Base-by-base conservation (phyloP, 495 filamentous ascomycete genomes). In the Aspergillus bridgeri region DNA sequence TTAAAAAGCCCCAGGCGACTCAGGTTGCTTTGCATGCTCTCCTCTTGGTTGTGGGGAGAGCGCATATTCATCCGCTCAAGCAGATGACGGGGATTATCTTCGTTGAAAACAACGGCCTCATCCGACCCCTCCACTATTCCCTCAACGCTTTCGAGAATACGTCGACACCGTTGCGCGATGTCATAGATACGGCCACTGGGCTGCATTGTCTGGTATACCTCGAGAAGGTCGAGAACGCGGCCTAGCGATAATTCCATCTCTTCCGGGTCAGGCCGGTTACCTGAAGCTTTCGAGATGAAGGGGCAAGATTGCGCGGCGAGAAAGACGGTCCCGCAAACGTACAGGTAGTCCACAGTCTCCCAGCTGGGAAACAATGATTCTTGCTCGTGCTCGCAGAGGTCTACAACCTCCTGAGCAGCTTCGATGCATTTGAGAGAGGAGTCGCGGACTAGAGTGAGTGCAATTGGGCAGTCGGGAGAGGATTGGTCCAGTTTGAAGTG, bases 301-400 rank as follows among this genome's bases (percentile, higher is more conserved):
- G 51, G 51, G 21, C 56, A 59, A 13, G 38, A 22, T 13, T 53
- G 53, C 1, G 56, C 44, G 4, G 56, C 60, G 19, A 63, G 57
- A 13, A 59, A 33, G 6, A 63, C 38, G 0, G 52, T 57, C 15
- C 57, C 60, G 27, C 60, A 53, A 19, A 53, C 53, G 27, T 63
- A 60, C 4, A 59, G 47, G 29, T 59, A 63, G 47, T 63, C 53
- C 5, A 63, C 15, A 38, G 47, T 63, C 24, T 63, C 60, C 60
- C 60, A 59, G 47, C 53, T 56, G 15, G 52, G 29, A 19, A 57
- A 23, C 21, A 56, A 45, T 18, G 47, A 43, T 25, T 56, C 29
- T 44, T 59, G 53, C 44, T 63, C 23, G 5, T 3, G 18, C 8
- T 54, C 15, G 21, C 59, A 43, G 15, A 59, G 9, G 5, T 54